A percentile compares a stretch with the other conserved stretches of the same genome.
phyloP scores from a whole-genome alignment of 2,329 filamentous ascomycete genomes.

The Colletotrichum falcatum region DNA sequence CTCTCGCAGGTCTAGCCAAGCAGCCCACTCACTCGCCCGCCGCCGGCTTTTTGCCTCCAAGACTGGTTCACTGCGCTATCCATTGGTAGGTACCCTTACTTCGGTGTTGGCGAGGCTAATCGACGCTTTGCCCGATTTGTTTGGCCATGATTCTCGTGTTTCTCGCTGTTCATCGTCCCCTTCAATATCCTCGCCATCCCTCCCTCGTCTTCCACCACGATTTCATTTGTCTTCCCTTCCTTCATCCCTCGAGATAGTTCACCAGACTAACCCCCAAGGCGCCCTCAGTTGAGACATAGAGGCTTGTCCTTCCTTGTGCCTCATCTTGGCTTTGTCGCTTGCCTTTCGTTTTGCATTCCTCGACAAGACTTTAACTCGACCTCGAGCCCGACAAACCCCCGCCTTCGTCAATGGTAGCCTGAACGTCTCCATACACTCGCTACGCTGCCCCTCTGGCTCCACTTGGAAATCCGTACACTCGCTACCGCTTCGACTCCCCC shows the following conservation, averaged over 20 bases:
- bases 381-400: conserved; percentile 21
- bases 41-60: conserved; percentile 27
- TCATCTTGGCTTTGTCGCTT: conserved; percentile 31
- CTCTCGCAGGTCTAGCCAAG: conserved; percentile 14
- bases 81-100: conserved; percentile 26
- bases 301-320: conserved; percentile 31
- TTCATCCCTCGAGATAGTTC: conserved; percentile 34
- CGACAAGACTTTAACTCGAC: conserved; percentile 22
- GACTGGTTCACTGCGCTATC: conserved; percentile 29
- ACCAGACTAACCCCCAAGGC: conserved; percentile 34
- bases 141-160: conserved; percentile 36
- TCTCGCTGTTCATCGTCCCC: conserved; percentile 22
- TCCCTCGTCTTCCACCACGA: conserved; percentile 32
- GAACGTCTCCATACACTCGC: conserved; percentile 27
- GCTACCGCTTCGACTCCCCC: conserved; percentile 9
- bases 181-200: conserved; percentile 33
- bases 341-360: conserved; percentile 28
- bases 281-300: conserved; percentile 28
- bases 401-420: conserved; percentile 32
- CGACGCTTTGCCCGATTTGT: conserved; percentile 38
- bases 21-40: conserved; percentile 23
- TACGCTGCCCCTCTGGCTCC: conserved; percentile 26
- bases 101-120: conserved; percentile 38
- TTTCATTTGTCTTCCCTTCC: conserved; percentile 29
- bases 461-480: conserved; percentile 37